A percentile compares a stretch with the other conserved stretches of the same genome.
Evolutionary conservation across 305 asterid genomes (phyloP).

Genomic region (Nicotiana rustica): DNA sequence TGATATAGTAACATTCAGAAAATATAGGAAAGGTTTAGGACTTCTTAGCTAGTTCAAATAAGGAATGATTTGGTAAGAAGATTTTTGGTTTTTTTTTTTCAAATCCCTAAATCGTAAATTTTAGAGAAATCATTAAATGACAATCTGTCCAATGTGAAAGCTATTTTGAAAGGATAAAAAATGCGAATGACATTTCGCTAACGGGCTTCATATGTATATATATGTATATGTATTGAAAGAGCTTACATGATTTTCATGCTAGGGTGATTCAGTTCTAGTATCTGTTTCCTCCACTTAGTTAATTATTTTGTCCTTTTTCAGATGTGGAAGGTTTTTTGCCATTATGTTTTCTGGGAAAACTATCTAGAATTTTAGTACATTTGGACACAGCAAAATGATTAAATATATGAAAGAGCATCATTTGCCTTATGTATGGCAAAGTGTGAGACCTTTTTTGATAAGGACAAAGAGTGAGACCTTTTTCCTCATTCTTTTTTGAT

Average conservation of each 20-base stretch:
- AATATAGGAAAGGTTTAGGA: no score
- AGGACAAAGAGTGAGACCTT: not conserved
- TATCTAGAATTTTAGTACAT: not conserved
- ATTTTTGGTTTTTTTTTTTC: no score
- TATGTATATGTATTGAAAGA: not conserved
- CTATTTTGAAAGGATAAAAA: no score
- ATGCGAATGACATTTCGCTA: no score
- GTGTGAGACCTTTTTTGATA: not conserved
- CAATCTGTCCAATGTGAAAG: no score
- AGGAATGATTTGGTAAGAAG: no score
- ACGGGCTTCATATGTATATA: no score
- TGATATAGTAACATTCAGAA: no score
- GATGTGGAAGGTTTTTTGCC: not conserved
- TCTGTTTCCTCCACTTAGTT: slow-evolving; percentile 15
- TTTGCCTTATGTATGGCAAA: not conserved
- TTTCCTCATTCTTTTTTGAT: not conserved
- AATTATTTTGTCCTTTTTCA: not conserved
- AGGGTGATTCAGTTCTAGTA: not conserved
- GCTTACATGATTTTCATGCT: not conserved
- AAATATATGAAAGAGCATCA: slow-evolving; percentile 5
- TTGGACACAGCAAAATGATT: not conserved
- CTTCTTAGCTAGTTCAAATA: no score
- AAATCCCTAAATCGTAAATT: no score
- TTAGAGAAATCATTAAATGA: no score
- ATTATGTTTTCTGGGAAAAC: not conserved